phyloP scores from a whole-genome alignment of 2,329 filamentous ascomycete genomes.

The Colletotrichum liaoningense region DNA sequence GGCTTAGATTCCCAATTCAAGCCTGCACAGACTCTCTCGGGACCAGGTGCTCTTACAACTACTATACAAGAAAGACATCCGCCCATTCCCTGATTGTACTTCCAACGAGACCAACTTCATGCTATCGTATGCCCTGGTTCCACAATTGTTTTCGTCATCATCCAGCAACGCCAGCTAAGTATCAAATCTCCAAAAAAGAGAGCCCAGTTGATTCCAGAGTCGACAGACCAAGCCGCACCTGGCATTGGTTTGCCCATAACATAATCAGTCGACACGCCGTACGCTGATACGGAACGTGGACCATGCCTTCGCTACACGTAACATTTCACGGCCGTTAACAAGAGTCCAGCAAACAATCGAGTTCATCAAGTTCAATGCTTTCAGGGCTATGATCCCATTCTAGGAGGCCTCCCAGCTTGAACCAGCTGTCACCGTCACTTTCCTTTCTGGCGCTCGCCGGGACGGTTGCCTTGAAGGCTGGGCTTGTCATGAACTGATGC shows the following conservation, averaged over 20 bases:
- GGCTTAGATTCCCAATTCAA: neutral
- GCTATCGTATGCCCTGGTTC: neutral
- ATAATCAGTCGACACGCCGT: neutral
- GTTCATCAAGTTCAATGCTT: conserved; percentile 90
- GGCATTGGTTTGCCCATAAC: neutral
- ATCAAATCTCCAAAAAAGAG: neutral
- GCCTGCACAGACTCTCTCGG: neutral
- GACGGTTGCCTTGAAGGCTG: conserved; percentile 63
- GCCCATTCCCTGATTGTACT: neutral
- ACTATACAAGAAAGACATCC: conserved; percentile 1
- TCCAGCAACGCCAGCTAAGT: neutral
- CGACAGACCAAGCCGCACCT: neutral
- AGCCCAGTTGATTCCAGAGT: neutral
- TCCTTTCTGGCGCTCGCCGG: conserved; percentile 46
- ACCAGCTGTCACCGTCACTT: conserved; percentile 55
- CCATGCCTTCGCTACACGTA: conserved; percentile 18
- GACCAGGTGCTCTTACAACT: conserved; percentile 13
- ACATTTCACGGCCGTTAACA: conserved; percentile 60
- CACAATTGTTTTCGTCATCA: neutral
- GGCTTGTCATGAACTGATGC: conserved; percentile 63
- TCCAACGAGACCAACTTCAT: neutral
- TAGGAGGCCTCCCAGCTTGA: conserved; percentile 56
- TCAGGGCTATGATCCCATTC: conserved; percentile 83
- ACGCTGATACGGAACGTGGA: neutral
- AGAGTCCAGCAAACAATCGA: conserved; percentile 86